A percentile compares a stretch with the other conserved stretches of the same genome.
phyloP scores from a whole-genome alignment of 495 filamentous ascomycete species.

The Zalerion maritima region DNA sequence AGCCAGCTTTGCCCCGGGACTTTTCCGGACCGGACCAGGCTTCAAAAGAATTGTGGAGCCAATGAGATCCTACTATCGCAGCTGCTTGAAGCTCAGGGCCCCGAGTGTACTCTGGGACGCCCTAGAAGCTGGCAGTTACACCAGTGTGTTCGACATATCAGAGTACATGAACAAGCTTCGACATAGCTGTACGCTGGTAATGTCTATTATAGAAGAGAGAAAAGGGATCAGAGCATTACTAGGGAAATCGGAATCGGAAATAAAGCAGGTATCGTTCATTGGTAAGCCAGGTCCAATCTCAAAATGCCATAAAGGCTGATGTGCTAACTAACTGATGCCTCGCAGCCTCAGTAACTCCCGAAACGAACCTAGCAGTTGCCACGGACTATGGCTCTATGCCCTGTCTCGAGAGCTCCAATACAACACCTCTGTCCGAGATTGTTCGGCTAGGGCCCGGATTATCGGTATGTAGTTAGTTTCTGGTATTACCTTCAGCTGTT shows the following conservation, averaged over 20 bases:
- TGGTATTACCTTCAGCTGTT: background rate
- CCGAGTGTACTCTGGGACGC: slow-evolving; percentile 28
- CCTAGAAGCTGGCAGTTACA: slow-evolving; percentile 30
- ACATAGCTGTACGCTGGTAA: slow-evolving; percentile 25
- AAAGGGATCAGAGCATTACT: slow-evolving; percentile 22
- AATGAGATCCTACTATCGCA: slow-evolving; percentile 21
- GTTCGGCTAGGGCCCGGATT: slow-evolving; percentile 27
- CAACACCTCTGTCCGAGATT: slow-evolving; percentile 22
- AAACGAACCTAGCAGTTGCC: slow-evolving; percentile 18
- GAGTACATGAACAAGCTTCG: slow-evolving; percentile 20
- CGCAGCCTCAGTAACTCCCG: slow-evolving; percentile 12
- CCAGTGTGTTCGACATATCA: slow-evolving; percentile 24
- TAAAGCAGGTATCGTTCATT: slow-evolving; percentile 20
- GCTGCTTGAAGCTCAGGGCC: slow-evolving; percentile 17
- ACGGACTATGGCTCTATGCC: slow-evolving; percentile 31
- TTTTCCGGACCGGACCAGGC: slow-evolving; percentile 13
- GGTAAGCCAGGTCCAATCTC: slow-evolving; percentile 21
- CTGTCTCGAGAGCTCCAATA: slow-evolving; percentile 21
- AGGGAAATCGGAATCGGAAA: slow-evolving; percentile 19
- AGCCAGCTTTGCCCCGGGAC: slow-evolving; percentile 32
- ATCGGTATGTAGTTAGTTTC: slow-evolving; percentile 22
- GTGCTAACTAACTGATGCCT: slow-evolving; percentile 9
- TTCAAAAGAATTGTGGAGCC: slow-evolving; percentile 15
- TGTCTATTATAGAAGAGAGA: slow-evolving; percentile 30
- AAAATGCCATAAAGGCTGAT: background rate